Evolutionary conservation across 768 basidiomycete species (phyloP), one percentile per base, ranked within the genome.

Genomic region (Phlebiopsis flavidoalba): DNA sequence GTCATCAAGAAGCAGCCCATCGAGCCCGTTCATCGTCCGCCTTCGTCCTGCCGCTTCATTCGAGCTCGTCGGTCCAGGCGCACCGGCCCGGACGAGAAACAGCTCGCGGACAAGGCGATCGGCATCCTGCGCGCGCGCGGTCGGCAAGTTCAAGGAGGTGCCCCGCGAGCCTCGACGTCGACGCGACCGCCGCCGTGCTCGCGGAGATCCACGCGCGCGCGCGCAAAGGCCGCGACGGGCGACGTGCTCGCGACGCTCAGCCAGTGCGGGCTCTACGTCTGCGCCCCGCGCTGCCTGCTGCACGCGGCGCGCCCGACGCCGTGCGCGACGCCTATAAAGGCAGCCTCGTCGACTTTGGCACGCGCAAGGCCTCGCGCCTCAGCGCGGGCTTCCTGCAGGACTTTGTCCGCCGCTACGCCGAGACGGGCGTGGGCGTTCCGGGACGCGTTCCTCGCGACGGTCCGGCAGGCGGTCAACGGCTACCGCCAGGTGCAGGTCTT

Each of bases 71-170:
- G n/a, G 79, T 83, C 49, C 79, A n/a, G n/a, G n/a, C n/a, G 80
- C 57, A 82, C 85, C 35, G 78, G 86, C 50, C 71, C 81, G 26
- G 91, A 95, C 72, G 95, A 98, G 72, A 83, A 81, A 49, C 95
- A 97, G 66, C 78, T 98, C n/a, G 81, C 88, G 11, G 89, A 92
- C 71, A 98, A 98, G 74, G 88, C 93, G 1, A 81, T 82, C 60
- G 88, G 90, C 24, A 83, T 98, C 62, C 78, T 98, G 47, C 83
- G 84, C 45, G 81, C 80, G 24, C 83, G 92, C 43, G 78, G 95
- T 60, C 83, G 79, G 59, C 93, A 93, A 70, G 75, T 83, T 48
- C 26, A 31, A 31, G 26, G 26, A 31, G 26, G 26, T 31, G 26
- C 26, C n/a, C 26, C 26, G 26, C 26, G 26, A 31, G 26, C 26